These are phyloP conservation scores for Discostella stelligeroides DNA, from an alignment of 108 stramenopile species.

Conservation along the genomic window DNA sequence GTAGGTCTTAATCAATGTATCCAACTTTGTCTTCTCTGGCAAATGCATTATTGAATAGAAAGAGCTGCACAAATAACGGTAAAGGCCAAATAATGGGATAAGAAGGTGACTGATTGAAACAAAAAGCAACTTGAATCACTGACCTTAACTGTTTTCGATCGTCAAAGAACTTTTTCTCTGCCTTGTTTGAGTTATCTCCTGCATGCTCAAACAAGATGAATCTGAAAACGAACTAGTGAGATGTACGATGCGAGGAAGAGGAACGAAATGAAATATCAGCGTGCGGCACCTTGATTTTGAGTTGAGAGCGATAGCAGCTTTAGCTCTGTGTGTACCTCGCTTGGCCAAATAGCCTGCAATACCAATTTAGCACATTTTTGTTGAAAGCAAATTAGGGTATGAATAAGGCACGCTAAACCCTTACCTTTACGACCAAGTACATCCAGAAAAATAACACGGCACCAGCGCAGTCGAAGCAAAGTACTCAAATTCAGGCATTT, in stretches of 20 bases:
- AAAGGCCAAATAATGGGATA: too few species aligned
- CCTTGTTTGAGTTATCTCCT: conserved; percentile 1
- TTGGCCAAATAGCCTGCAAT: conserved; percentile 30
- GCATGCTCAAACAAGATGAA: conserved; percentile 40
- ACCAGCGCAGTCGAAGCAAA: conserved; percentile 63
- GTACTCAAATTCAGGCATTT: conserved; percentile 56
- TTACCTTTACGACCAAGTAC: conserved; percentile 53
- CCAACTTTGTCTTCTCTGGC: too few species aligned
- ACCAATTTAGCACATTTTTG: background rate
- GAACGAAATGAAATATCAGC: background rate
- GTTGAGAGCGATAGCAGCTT: conserved; percentile 43
- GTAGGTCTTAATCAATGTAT: too few species aligned
- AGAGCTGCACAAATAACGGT: too few species aligned
- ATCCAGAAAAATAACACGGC: conserved; percentile 60
- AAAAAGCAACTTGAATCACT: background rate
- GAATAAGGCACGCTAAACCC: background rate
- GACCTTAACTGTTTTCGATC: conserved; percentile 34
- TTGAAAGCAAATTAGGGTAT: background rate
- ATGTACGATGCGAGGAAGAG: background rate
- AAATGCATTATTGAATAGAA: too few species aligned
- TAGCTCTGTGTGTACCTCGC: conserved; percentile 34
- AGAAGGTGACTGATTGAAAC: too few species aligned
- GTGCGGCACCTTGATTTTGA: conserved; percentile 30
- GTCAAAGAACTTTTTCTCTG: conserved; percentile 31
- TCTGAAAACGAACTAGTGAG: conserved; percentile 7